Evolutionary conservation across 306 rosid species (phyloP).

Genomic region (Datisca glomerata): DNA sequence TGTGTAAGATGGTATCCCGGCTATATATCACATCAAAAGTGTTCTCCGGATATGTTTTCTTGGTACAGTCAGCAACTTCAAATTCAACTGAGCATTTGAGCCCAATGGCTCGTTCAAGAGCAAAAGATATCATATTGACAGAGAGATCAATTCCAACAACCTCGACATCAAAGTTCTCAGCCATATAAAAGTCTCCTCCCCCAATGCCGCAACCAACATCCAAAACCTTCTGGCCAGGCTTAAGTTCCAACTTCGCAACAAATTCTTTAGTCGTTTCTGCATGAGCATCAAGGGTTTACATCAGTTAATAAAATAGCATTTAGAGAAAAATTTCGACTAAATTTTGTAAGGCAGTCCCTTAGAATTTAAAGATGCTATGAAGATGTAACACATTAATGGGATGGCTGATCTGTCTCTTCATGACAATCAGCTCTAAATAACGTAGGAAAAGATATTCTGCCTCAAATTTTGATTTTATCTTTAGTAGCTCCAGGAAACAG

Average conservation of each 20-base stretch:
- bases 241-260: conserved; percentile 56
- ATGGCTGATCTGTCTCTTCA: too few species aligned
- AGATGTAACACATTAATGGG: too few species aligned
- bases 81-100: conserved; percentile 65
- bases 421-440: too few species aligned
- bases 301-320: not conserved
- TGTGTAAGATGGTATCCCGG: conserved; percentile 80
- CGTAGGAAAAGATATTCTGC: too few species aligned
- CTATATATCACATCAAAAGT: conserved; percentile 79
- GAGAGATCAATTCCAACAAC: conserved; percentile 93
- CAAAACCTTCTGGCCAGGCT: conserved; percentile 77
- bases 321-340: not conserved
- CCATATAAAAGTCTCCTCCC: conserved; percentile 96
- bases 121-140: conserved; percentile 86
- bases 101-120: conserved; percentile 83
- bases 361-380: too few species aligned
- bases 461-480: too few species aligned
- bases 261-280: conserved; percentile 86
- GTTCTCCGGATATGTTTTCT: conserved; percentile 57
- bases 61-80: conserved; percentile 88
- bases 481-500: too few species aligned
- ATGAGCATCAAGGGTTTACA: conserved; percentile 7
- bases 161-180: conserved; percentile 63
- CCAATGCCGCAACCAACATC: conserved; percentile 99
- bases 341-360: too few species aligned